These are phyloP conservation scores for Simplicillium aogashimaense DNA, from an alignment of 2,329 filamentous ascomycete species.

Conservation along the genomic window DNA sequence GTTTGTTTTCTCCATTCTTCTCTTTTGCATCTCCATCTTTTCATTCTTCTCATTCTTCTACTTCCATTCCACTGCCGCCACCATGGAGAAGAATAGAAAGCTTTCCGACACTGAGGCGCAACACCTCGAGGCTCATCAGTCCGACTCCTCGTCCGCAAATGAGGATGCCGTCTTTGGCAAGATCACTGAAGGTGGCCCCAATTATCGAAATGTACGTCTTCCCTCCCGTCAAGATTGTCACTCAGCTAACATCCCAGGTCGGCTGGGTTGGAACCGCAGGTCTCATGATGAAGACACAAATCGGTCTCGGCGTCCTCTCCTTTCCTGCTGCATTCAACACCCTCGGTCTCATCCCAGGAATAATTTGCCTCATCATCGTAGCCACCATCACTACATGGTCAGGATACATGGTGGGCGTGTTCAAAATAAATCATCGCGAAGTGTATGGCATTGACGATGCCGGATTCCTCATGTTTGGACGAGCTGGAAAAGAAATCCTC, in stretches of 20 bases:
- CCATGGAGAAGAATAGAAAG: not conserved
- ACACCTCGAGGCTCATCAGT: conserved; percentile 1
- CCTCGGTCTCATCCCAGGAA: conserved; percentile 37
- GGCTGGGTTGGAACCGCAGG: conserved; percentile 32
- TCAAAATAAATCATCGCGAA: conserved; percentile 37
- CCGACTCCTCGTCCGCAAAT: not conserved
- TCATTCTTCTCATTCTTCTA: not conserved
- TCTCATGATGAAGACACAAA: conserved; percentile 36
- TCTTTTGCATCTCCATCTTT: not conserved
- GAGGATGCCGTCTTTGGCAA: conserved; percentile 20
- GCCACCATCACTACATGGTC: conserved; percentile 36
- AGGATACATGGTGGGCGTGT: conserved; percentile 35
- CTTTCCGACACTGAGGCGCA: not conserved
- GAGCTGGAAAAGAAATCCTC: conserved; percentile 29
- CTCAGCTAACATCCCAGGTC: conserved; percentile 15
- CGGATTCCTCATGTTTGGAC: conserved; percentile 34
- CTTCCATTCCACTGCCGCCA: not conserved
- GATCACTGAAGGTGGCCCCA: conserved; percentile 17
- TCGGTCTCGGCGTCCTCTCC: conserved; percentile 36
- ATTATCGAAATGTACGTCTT: conserved; percentile 18
- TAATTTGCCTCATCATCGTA: conserved; percentile 29
- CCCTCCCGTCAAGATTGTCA: not conserved
- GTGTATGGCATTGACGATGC: conserved; percentile 44
- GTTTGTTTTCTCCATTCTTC: not conserved
- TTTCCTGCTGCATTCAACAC: conserved; percentile 33